phyloP scores from a whole-genome alignment of 169 alveolate genomes.

The Plasmodium falciparum region DNA sequence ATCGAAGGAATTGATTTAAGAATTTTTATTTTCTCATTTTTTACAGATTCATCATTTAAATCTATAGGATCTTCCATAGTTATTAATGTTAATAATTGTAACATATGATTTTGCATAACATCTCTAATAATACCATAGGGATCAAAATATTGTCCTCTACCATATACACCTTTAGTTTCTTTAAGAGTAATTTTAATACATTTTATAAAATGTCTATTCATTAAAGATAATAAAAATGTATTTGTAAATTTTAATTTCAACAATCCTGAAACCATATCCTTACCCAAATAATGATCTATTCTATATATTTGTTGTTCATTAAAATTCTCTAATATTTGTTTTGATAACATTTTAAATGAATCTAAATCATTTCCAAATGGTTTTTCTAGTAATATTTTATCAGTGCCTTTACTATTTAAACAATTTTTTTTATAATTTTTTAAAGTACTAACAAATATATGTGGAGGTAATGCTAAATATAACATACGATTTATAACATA shows the following conservation, averaged over 20 bases:
- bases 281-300: slow-evolving; percentile 85
- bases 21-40: slow-evolving; percentile 83
- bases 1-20: slow-evolving; percentile 80
- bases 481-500: slow-evolving; percentile 70
- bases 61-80: slow-evolving; percentile 85
- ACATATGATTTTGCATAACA: slow-evolving; percentile 85
- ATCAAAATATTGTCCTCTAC: slow-evolving; percentile 85
- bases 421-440: slow-evolving; percentile 50
- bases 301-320: slow-evolving; percentile 79
- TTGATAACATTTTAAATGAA: slow-evolving; percentile 77
- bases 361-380: slow-evolving; percentile 83
- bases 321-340: slow-evolving; percentile 76
- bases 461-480: slow-evolving; percentile 84
- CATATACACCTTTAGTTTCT: slow-evolving; percentile 77
- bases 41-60: slow-evolving; percentile 78
- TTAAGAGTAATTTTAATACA: slow-evolving; percentile 80
- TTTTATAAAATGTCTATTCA: slow-evolving; percentile 78
- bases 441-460: slow-evolving; percentile 74
- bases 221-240: slow-evolving; percentile 76
- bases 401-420: slow-evolving; percentile 73
- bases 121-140: slow-evolving; percentile 84
- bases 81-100: slow-evolving; percentile 79
- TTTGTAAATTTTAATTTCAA: slow-evolving; percentile 81
- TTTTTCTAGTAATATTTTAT: slow-evolving; percentile 81
- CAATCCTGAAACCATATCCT: slow-evolving; percentile 83